Evolutionary conservation across 148 eudicot genomes (phyloP), one percentile per base, ranked within the genome.

Genomic region (Nepenthes gracilis): DNA sequence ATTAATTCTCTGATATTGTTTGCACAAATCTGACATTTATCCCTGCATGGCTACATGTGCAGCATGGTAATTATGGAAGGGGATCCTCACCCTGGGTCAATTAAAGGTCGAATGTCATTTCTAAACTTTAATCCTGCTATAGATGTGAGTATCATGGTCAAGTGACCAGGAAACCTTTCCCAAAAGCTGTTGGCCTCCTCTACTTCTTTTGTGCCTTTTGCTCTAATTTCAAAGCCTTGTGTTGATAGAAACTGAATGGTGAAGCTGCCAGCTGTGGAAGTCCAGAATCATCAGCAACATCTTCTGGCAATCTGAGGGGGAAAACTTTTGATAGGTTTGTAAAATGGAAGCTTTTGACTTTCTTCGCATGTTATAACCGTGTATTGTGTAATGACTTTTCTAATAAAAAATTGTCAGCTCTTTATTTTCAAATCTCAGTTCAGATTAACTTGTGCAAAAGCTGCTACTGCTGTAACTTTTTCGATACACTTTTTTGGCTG

Each of bases 11-110:
- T 23, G 23, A 23, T 23, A 23, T 23, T 23, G 23, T 23, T 23
- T 23, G 23, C 23, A 23, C 23, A 23, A 23, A 23, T 23, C 23
- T 23, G 23, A 23, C 23, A 23, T 23, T 23, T 23, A 23, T 23
- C 23, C 23, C 23, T 23, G 23, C 23, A 11, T 49, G 53, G 53
- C 11, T 5, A n/a, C 53, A 10, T 11, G 12, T 75, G 78, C 85
- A 92, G 99, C 66, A 71, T 83, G 68, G 95, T 94, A 66, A 78
- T 94, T 54, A 58, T 75, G 79, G 99, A 94, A 85, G 97, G 99
- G 66, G 95, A 94, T 76, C 95, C 99, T 54, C 87, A 75, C 47
- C 92, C 97, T 14, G 92, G 84, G 58, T 74, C 79, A 33, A 56
- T 75, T 50, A 83, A 72, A 72, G 99, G 99, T 36, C 82, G 99